Conservation (phyloP, 176 grass and related monocot genomes). For the sorghum (Sorghum bicolor) region DNA sequence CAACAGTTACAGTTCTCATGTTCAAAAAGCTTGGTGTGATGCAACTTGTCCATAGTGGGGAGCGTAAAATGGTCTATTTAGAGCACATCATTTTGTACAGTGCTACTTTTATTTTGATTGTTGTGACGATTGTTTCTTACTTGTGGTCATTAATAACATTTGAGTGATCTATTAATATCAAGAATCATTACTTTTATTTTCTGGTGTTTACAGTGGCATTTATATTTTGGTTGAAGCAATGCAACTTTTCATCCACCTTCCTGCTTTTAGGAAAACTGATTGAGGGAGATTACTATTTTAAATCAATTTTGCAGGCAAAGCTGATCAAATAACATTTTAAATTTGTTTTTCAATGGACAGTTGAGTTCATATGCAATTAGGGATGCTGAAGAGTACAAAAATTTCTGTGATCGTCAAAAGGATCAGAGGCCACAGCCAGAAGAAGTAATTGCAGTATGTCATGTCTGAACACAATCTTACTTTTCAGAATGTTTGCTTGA, state of each 20-base stretch:
- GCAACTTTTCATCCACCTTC: neutral
- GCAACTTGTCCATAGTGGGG: neutral
- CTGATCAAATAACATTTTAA: constrained; percentile 14
- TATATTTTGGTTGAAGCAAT: neutral
- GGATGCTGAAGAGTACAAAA: constrained; percentile 95
- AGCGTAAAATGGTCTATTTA: constrained; percentile 3
- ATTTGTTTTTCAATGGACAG: constrained; percentile 51
- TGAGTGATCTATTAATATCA: constrained; percentile 2
- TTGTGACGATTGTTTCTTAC: neutral
- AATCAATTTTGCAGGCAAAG: neutral
- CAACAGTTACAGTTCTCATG: neutral
- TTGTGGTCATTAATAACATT: neutral
- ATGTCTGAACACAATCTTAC: constrained; percentile 20
- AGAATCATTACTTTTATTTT: neutral
- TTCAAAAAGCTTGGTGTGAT: neutral
- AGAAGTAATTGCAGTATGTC: constrained; percentile 94
- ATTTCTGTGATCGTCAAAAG: constrained; percentile 79
- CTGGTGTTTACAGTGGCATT: neutral
- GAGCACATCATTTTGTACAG: neutral
- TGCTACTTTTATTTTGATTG: neutral
- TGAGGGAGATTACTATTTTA: neutral
- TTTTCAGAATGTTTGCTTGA: constrained; percentile 1
- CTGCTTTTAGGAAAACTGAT: neutral
- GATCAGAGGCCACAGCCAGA: constrained; percentile 85
- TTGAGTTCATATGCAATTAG: constrained; percentile 96